These are phyloP conservation scores for Sphaerulina populicola DNA, from an alignment of 2,329 filamentous ascomycete genomes.

Conservation along the genomic window DNA sequence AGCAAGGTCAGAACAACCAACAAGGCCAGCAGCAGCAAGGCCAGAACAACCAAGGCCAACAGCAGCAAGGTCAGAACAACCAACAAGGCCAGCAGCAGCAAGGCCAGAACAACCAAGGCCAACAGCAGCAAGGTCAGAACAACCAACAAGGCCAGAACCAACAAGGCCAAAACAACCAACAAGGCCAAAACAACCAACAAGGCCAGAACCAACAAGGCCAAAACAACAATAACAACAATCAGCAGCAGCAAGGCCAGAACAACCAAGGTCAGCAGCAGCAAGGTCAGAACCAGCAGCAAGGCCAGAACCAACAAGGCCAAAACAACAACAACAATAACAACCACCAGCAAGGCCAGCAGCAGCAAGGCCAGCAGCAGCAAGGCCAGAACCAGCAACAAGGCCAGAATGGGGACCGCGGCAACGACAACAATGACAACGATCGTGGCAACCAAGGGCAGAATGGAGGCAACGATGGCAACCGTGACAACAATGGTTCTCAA, in stretches of 20 bases:
- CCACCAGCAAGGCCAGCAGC: not conserved
- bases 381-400: not conserved
- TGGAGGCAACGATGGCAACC: not conserved
- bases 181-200: not conserved
- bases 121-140: conserved; percentile 4
- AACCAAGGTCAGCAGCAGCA: not conserved
- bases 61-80: not conserved
- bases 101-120: not conserved
- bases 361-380: conserved; percentile 3
- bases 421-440: conserved; percentile 1
- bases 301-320: not conserved
- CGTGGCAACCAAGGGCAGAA: not conserved
- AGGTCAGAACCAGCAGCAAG: not conserved
- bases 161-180: not conserved
- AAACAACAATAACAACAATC: not conserved
- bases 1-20: not conserved
- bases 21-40: not conserved
- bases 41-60: not conserved
- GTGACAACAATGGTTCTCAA: not conserved
- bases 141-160: not conserved
- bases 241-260: not conserved
- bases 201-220: not conserved
- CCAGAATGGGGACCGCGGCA: not conserved
- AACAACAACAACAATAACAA: not conserved
- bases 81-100: not conserved